These are phyloP conservation scores for Calonectria leucothoes DNA, from an alignment of 2,329 filamentous ascomycete species.

Conservation along the genomic window DNA sequence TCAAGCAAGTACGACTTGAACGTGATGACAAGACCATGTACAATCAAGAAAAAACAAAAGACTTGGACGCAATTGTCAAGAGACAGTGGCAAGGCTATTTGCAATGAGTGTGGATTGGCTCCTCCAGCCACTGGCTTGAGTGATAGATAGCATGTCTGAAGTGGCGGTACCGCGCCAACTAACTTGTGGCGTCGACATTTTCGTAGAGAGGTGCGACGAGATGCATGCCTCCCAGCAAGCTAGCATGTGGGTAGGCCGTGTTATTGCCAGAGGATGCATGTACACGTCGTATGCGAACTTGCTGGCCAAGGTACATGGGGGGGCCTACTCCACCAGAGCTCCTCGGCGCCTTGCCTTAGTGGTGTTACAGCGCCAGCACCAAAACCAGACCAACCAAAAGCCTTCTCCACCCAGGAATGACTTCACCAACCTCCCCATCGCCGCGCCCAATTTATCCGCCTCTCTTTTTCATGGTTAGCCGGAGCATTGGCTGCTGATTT, in stretches of 20 bases:
- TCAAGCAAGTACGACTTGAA: slow-evolving; percentile 36
- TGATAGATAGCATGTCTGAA: not conserved
- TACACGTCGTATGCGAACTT: not conserved
- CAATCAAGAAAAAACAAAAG: slow-evolving; percentile 30
- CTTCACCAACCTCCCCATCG: slow-evolving; percentile 45
- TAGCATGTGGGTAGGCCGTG: not conserved
- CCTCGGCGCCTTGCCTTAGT: slow-evolving; percentile 6
- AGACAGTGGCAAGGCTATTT: not conserved
- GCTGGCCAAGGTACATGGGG: not conserved
- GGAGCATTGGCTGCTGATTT: slow-evolving; percentile 28
- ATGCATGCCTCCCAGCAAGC: not conserved
- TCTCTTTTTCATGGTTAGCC: slow-evolving; percentile 33
- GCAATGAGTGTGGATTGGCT: not conserved
- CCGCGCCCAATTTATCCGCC: slow-evolving; percentile 36
- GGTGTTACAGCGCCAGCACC: slow-evolving; percentile 13
- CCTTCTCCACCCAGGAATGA: slow-evolving; percentile 45
- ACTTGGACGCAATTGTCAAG: slow-evolving; percentile 1
- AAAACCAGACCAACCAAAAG: slow-evolving; percentile 26
- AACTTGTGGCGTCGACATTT: slow-evolving; percentile 7
- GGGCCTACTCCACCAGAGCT: slow-evolving; percentile 22
- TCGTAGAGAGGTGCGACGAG: slow-evolving; percentile 3
- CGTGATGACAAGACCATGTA: slow-evolving; percentile 41
- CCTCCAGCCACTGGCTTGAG: not conserved
- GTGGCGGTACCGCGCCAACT: not conserved
- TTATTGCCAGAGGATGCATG: not conserved